Conservation (phyloP, 2,329 filamentous ascomycete species). For the Delphinella strobiligena region DNA sequence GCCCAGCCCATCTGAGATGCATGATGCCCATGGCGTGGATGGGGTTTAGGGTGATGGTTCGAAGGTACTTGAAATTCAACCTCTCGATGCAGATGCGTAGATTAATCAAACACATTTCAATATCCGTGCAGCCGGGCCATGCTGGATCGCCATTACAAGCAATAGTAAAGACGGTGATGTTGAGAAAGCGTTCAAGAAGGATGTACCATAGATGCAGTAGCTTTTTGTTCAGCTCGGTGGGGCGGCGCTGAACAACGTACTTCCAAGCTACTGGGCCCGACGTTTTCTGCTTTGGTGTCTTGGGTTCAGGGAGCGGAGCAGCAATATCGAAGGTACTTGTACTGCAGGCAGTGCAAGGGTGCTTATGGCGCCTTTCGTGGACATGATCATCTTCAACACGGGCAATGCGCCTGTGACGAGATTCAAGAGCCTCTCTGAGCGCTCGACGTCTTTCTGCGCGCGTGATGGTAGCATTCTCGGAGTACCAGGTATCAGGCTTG, state of each 20-base stretch:
- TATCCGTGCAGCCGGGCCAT: conserved; percentile 17
- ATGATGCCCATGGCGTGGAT: conserved; percentile 21
- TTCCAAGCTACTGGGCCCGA: conserved; percentile 3
- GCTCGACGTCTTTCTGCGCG: too few relatives aligned
- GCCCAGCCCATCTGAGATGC: conserved; percentile 20
- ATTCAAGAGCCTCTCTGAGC: not conserved
- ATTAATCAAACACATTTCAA: conserved; percentile 16
- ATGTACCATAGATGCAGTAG: conserved; percentile 11
- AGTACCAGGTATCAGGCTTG: not conserved
- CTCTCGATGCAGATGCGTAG: conserved; percentile 18
- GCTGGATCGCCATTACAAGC: conserved; percentile 16
- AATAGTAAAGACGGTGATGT: conserved; percentile 13
- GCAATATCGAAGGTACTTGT: not conserved
- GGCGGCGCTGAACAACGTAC: conserved; percentile 3
- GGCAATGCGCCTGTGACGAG: too few relatives aligned
- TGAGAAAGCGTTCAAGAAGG: conserved; percentile 13
- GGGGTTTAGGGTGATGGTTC: conserved; percentile 14
- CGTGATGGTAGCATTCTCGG: too few relatives aligned
- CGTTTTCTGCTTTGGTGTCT: not conserved
- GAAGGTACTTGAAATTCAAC: conserved; percentile 11
- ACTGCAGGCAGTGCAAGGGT: not conserved
- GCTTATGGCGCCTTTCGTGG: not conserved
- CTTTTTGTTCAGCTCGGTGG: not conserved
- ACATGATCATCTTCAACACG: not conserved
- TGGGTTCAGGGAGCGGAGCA: not conserved